Base-by-base conservation (phyloP, 129 eudicot species). In the Solidago caesia region DNA sequence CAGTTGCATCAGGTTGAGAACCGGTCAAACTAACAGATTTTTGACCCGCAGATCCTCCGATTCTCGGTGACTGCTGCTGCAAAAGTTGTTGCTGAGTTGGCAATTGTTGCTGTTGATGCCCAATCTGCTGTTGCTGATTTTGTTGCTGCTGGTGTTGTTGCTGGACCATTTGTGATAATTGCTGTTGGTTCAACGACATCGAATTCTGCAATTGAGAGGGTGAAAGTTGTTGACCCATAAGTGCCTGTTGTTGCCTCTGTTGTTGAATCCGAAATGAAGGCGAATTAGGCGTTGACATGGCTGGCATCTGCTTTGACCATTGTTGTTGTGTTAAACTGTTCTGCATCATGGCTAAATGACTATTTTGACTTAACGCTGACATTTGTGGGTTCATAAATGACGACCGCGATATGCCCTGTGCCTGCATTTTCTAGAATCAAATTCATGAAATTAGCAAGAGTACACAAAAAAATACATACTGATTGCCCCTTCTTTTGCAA, bases 1-100 rank as follows among this genome's bases (percentile, higher is more conserved):
- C 96, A 75, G 98, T 90, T 57, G 92, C 96, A 84, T 90, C 98
- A 11, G 98, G 98, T 73, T 93, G 96, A 25, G 96, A 88, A 76
- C 96, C 98, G 8, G 96, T 88, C 79, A 93, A 82, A 85, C 98
- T 93, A 11, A 90, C 48, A 21, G 98, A 82, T 67, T 86, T 90
- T 75, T 93, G 98, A 71, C 96, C 92, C 5, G 87, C 80, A 4
- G 96, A 90, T 39, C 78, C 91, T 51, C 76, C 92, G 71, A 85
- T 76, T 62, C 90, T 87, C 6, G 96, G 92, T n/a, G 98, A 86
- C 81, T 87, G 95, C 79, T 87, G 96, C 72, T 80, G 92, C 75
- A 86, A 84, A 60, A 87, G 88, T 43, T 85, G 96, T 56, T 48
- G 85, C 67, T 76, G 89, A 33, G 16, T 82, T 47, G 72, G 86